These are phyloP conservation scores for Pseudozyma tsukubaensis DNA, from an alignment of 1,284 basidiomycete genomes.

Conservation along the genomic window DNA sequence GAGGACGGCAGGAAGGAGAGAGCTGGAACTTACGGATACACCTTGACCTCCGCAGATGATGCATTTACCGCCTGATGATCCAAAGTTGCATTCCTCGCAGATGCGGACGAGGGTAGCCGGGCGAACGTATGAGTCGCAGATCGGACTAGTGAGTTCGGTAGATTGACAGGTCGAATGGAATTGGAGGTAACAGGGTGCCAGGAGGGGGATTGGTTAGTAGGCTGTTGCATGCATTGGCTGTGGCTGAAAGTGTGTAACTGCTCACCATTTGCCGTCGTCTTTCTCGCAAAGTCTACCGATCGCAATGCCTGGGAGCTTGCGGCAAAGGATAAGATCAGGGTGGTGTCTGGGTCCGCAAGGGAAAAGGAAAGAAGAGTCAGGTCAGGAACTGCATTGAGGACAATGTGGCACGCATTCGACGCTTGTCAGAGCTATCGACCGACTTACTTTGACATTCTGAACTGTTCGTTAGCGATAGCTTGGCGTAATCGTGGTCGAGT, in stretches of 20 bases:
- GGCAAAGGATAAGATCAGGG: conserved; percentile 93
- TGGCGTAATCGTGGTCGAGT: not conserved
- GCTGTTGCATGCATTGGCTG: not conserved
- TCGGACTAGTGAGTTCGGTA: conserved; percentile 75
- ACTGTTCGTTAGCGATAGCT: not conserved
- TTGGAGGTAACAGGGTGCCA: not conserved
- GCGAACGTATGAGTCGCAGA: conserved; percentile 98
- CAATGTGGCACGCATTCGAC: no score
- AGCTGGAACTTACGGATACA: conserved; percentile 60
- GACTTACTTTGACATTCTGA: conserved; percentile 10
- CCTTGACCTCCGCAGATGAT: conserved; percentile 80
- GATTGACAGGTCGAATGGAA: not conserved
- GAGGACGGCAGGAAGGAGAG: no score
- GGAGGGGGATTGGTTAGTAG: conserved; percentile 5
- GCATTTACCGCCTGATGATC: conserved; percentile 94
- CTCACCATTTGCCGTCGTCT: conserved; percentile 98
- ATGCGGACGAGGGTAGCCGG: conserved; percentile 97
- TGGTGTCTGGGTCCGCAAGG: conserved; percentile 53
- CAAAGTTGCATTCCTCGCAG: conserved; percentile 98
- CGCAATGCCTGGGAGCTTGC: conserved; percentile 91
- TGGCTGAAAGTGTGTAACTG: conserved; percentile 10
- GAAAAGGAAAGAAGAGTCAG: not conserved
- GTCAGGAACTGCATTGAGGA: not conserved
- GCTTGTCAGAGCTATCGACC: not conserved
- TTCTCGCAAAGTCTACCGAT: conserved; percentile 98